Evolutionary conservation across 169 alveolate species (phyloP).

Genomic region (Hepatocystis sp.): DNA sequence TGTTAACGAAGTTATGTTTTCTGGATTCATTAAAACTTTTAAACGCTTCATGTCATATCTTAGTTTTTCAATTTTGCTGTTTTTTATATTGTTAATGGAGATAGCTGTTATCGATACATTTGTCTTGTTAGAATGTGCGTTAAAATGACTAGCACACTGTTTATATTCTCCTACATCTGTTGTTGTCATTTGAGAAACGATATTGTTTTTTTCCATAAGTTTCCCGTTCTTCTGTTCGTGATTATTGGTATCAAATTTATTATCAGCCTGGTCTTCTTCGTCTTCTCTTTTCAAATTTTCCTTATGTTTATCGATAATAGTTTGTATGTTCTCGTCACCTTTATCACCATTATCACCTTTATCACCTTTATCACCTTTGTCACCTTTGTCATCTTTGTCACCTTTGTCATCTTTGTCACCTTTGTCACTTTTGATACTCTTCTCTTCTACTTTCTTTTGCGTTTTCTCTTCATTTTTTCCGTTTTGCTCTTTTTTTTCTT

Average conservation of each 20-base stretch:
- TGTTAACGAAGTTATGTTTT: constrained; percentile 60
- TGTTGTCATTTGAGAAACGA: too few species aligned
- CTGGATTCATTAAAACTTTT: constrained; percentile 53
- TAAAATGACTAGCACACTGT: too few species aligned
- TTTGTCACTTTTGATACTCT: too few species aligned
- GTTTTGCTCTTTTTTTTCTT: background rate
- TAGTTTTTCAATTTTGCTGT: too few species aligned
- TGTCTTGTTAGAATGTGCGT: constrained; percentile 30
- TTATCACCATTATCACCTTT: constrained; percentile 7
- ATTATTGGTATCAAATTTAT: too few species aligned
- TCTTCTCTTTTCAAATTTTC: constrained; percentile 46
- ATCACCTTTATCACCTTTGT: constrained; percentile 7
- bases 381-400: background rate
- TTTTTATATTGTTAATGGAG: too few species aligned
- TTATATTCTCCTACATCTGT: too few species aligned
- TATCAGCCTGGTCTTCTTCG: too few species aligned
- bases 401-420: background rate
- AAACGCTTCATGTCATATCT: constrained; percentile 19
- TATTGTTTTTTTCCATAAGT: too few species aligned
- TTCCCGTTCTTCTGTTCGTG: too few species aligned
- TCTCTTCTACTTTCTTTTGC: background rate
- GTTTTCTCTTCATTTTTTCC: background rate
- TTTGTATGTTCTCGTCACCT: background rate
- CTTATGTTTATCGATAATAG: background rate
- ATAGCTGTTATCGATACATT: too few species aligned